Conservation (phyloP, 495 filamentous ascomycete species). For the Filosporella fistucella region DNA sequence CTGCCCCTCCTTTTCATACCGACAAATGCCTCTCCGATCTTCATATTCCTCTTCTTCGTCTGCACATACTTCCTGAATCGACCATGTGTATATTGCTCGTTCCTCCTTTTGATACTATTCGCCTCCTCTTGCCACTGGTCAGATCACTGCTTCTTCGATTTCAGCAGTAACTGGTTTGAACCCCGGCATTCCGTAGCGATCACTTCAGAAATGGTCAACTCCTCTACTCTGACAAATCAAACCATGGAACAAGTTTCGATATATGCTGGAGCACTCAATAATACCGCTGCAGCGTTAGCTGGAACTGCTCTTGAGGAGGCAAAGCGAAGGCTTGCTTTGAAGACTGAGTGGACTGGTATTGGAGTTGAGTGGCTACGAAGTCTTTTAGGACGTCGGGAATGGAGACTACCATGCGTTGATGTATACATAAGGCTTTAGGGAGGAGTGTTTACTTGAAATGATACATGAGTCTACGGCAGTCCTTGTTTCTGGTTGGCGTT, state of each 20-base stretch:
- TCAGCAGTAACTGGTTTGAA: constrained; percentile 78
- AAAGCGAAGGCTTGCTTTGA: constrained; percentile 40
- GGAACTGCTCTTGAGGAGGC: constrained; percentile 62
- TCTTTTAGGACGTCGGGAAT: constrained; percentile 69
- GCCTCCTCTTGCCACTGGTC: constrained; percentile 88
- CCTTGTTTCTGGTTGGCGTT: no score
- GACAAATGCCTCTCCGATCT: constrained; percentile 75
- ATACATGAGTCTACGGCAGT: no score
- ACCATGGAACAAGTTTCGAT: constrained; percentile 19
- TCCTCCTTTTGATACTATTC: constrained; percentile 85
- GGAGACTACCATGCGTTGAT: constrained; percentile 80
- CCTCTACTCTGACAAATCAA: constrained; percentile 14
- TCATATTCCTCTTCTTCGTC: constrained; percentile 86
- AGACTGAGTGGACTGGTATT: constrained; percentile 70
- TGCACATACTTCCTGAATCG: constrained; percentile 87
- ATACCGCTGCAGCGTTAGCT: constrained; percentile 60
- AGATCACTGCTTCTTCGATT: constrained; percentile 83
- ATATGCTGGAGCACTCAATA: constrained; percentile 52
- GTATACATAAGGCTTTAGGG: constrained; percentile 57
- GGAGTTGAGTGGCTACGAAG: constrained; percentile 80
- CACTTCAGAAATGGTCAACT: constrained; percentile 9
- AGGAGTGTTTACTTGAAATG: no score
- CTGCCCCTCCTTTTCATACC: constrained; percentile 70
- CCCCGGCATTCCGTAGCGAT: constrained; percentile 31
- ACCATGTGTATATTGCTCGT: constrained; percentile 87